Evolutionary conservation across 2,329 filamentous ascomycete genomes (phyloP).

Genomic region (Furcasterigmium furcatum): DNA sequence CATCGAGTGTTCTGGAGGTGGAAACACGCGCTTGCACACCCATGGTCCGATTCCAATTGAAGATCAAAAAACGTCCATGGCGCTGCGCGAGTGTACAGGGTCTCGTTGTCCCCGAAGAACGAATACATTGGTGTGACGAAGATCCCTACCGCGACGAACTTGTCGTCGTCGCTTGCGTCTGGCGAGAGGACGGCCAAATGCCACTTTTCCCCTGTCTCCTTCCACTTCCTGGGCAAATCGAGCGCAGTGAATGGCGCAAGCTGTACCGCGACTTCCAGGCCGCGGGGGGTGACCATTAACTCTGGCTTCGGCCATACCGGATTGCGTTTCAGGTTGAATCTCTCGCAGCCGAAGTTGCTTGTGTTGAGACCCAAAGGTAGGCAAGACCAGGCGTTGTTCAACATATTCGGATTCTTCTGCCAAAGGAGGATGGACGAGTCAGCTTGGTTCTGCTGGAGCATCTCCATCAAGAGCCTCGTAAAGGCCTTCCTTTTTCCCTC

Average conservation of each 20-base stretch:
- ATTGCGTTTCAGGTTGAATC: not conserved
- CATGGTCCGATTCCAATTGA: too few relatives aligned
- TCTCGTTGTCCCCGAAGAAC: not conserved
- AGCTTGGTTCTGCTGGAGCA: not conserved
- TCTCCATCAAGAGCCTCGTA: not conserved
- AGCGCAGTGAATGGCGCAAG: not conserved
- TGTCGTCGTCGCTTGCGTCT: not conserved
- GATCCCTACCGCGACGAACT: not conserved
- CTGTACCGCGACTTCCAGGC: not conserved
- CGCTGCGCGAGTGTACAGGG: not conserved
- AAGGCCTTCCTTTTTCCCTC: constrained; percentile 7
- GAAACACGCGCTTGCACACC: too few relatives aligned
- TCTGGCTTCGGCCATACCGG: not conserved
- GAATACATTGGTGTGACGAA: not conserved
- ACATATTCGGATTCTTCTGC: not conserved
- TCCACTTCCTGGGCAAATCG: not conserved
- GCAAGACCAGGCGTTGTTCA: not conserved
- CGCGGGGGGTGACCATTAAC: not conserved
- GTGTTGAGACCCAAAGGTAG: not conserved
- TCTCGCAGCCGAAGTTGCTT: not conserved
- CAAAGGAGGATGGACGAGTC: not conserved
- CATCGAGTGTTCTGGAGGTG: too few relatives aligned
- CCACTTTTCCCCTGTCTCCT: not conserved
- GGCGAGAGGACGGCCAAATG: not conserved
- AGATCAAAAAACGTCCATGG: too few relatives aligned